These are phyloP conservation scores for Boletus subluridellus DNA, from an alignment of 1,284 basidiomycete species.

Conservation along the genomic window DNA sequence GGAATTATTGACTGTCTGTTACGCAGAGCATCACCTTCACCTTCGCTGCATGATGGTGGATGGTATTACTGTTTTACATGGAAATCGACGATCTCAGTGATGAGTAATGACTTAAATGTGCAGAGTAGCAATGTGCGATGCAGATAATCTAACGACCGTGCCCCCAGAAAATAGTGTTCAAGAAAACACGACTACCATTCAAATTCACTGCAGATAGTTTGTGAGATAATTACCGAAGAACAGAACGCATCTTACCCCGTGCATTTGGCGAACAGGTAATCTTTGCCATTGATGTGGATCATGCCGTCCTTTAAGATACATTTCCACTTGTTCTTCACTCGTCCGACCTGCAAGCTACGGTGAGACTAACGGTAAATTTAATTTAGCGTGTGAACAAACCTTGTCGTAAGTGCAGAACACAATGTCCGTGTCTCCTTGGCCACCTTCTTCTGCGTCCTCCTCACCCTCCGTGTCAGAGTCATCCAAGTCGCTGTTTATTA, in stretches of 20 bases:
- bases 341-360: conserved; percentile 65
- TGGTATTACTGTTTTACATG: conserved; percentile 27
- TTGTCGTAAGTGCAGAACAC: conserved; percentile 99
- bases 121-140: conserved; percentile 20
- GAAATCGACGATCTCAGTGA: conserved; percentile 13
- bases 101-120: conserved; percentile 28
- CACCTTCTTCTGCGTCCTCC: conserved; percentile 70
- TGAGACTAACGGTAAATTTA: neutral
- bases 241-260: conserved; percentile 57
- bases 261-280: conserved; percentile 97
- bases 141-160: conserved; percentile 21
- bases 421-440: conserved; percentile 78
- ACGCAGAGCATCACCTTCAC: neutral
- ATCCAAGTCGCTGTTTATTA: conserved; percentile 94
- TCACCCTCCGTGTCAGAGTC: conserved; percentile 85
- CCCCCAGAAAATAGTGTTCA: conserved; percentile 3
- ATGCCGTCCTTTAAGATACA: conserved; percentile 98
- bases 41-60: conserved; percentile 4
- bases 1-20: neutral
- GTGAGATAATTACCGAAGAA: neutral
- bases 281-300: conserved; percentile 94
- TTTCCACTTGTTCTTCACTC: conserved; percentile 99
- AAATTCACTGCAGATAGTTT: conserved; percentile 33
- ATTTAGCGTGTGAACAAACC: conserved; percentile 44
- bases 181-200: conserved; percentile 34